Base-by-base conservation (phyloP, 768 basidiomycete species). In the Lactifluus rugatus region DNA sequence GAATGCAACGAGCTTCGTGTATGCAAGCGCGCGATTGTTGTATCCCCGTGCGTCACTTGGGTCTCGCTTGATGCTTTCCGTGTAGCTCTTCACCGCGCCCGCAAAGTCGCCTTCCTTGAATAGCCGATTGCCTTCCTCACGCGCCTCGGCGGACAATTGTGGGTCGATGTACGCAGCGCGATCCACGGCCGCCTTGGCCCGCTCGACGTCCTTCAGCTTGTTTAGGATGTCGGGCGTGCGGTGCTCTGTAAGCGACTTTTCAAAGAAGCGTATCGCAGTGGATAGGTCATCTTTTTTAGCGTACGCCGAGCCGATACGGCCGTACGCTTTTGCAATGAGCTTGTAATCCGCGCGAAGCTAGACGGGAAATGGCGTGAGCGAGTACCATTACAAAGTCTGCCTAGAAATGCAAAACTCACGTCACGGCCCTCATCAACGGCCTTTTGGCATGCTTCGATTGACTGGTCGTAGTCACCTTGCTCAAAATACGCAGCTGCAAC, bases 11-110 rank as follows among this genome's bases (percentile, higher is more conserved):
- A 99, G 83, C 75, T 98, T 98, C 73, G 87, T 91, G 75, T 96
- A 97, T 23, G 93, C 94, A 28, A 93, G 87, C n/a, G 96, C 93
- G 49, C 96, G 87, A 75, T 99, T 99, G 71, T 95, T 98, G 76
- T 97, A 99, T 9, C 90, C 93, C 63, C 87, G 80, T 14, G 95
- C 81, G 68, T 99, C 96, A 37, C 73, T 70, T 42, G 96, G 95
- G 66, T 91, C 85, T 50, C 96, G 87, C 75, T 97, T 97, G 79
- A 98, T 96, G 61, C 92, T 88, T 73, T 99, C 96, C 37, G 89
- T 81, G 75, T 99, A 99, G 39, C 80, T 76, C 75, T 90, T 93
- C 65, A 99, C 94, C 0, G 95, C 89, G 11, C 79, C 83, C 11
- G 84, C 94, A 71, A 93, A 99, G 71, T 95, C 85, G 19, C 93